A percentile compares a stretch with the other conserved stretches of the same genome.
Conservation (phyloP, 805 yeast species). For the Lachancea cidri region DNA sequence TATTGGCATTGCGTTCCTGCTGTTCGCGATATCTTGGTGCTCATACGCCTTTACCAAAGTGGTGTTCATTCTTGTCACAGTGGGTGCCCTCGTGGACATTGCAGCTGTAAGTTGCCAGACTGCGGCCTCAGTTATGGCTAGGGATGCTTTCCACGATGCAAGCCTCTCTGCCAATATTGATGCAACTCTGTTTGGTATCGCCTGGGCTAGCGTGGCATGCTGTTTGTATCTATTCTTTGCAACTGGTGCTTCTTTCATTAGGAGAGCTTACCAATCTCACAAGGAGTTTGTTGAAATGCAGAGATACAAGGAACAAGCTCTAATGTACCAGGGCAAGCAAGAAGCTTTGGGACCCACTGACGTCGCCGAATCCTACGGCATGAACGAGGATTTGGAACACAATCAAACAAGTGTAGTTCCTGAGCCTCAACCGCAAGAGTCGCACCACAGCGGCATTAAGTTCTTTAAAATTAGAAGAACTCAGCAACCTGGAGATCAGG, state of each 20-base stretch:
- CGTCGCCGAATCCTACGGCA: slow-evolving; percentile 6
- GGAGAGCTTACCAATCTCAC: slow-evolving; percentile 18
- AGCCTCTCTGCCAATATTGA: slow-evolving; percentile 47
- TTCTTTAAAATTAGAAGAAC: slow-evolving; percentile 66
- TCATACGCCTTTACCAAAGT: slow-evolving; percentile 51
- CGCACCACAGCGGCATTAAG: slow-evolving; percentile 51
- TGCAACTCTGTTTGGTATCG: slow-evolving; percentile 50
- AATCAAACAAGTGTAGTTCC: slow-evolving; percentile 7
- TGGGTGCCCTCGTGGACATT: slow-evolving; percentile 50
- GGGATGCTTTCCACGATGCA: slow-evolving; percentile 53
- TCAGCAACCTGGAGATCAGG: slow-evolving; percentile 35
- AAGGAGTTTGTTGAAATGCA: slow-evolving; percentile 16
- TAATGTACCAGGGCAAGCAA: slow-evolving; percentile 15
- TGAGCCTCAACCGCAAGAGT: slow-evolving; percentile 21
- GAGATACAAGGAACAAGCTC: slow-evolving; percentile 16
- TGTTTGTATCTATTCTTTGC: slow-evolving; percentile 14
- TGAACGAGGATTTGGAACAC: slow-evolving; percentile 8
- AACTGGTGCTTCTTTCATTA: slow-evolving; percentile 20
- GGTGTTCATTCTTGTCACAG: slow-evolving; percentile 44
- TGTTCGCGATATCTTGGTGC: slow-evolving; percentile 51
- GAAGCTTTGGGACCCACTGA: slow-evolving; percentile 5
- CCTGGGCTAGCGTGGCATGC: slow-evolving; percentile 65
- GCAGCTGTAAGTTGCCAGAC: slow-evolving; percentile 70
- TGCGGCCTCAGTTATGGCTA: slow-evolving; percentile 73
- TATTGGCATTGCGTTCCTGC: slow-evolving; percentile 55